phyloP scores from a whole-genome alignment of 1,284 basidiomycete genomes.

The Wolfiporia cocos region DNA sequence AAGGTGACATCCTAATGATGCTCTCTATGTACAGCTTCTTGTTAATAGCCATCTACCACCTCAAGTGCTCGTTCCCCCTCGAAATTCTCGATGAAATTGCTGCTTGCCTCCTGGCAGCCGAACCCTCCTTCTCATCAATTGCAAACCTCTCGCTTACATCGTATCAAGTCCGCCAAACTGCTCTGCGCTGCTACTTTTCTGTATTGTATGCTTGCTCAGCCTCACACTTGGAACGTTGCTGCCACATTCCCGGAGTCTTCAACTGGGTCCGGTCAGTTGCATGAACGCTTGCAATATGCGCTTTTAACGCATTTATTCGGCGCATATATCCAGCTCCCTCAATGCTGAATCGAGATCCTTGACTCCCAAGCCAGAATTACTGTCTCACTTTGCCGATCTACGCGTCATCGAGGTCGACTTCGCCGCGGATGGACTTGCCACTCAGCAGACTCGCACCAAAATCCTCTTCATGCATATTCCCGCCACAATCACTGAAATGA shows the following conservation, averaged over 20 bases:
- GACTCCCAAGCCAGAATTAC: conserved; percentile 10
- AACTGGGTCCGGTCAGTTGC: conserved; percentile 24
- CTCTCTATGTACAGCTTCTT: too few species aligned
- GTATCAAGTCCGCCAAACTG: conserved; percentile 33
- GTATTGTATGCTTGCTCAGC: conserved; percentile 22
- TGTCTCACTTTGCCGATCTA: conserved; percentile 15
- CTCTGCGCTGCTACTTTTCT: conserved; percentile 35
- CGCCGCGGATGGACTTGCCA: conserved; percentile 19
- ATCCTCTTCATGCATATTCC: conserved; percentile 22
- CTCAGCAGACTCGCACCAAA: conserved; percentile 18
- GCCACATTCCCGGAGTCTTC: conserved; percentile 16
- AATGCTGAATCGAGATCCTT: conserved; percentile 13
- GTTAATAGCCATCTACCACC: too few species aligned
- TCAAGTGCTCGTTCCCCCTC: conserved; percentile 23
- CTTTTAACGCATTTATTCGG: conserved; percentile 15
- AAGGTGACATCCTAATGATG: too few species aligned
- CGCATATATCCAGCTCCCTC: conserved; percentile 20
- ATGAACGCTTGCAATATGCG: neutral
- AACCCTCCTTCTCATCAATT: conserved; percentile 27
- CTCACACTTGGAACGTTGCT: conserved; percentile 21
- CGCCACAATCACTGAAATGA: conserved; percentile 31
- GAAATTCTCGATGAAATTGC: conserved; percentile 41
- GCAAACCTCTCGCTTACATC: conserved; percentile 35
- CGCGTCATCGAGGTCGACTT: conserved; percentile 20
- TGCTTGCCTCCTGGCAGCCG: conserved; percentile 22